Evolutionary conservation across 2,329 filamentous ascomycete genomes (phyloP).

Genomic region (Nemania abortiva): DNA sequence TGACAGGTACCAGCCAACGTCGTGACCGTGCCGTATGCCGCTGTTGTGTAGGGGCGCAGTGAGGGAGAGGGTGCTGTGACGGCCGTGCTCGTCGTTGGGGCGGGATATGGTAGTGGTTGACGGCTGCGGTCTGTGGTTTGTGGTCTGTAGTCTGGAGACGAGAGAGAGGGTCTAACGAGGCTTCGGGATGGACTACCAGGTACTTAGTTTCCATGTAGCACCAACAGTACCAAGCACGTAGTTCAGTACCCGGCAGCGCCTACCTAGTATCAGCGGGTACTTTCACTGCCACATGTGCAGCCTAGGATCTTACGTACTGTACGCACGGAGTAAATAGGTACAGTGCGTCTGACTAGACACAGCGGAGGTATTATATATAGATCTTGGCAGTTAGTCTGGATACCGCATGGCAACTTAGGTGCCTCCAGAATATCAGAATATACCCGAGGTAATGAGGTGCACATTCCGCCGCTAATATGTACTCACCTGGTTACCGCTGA

Average conservation of each 20-base stretch:
- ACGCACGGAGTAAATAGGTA: background rate
- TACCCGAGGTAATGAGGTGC: too few species aligned
- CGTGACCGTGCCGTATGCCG: constrained; percentile 3
- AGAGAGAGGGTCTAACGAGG: constrained; percentile 26
- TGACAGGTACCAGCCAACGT: background rate
- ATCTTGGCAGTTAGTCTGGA: too few species aligned
- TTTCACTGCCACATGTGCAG: background rate
- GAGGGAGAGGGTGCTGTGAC: constrained; percentile 1
- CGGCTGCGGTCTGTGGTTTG: background rate
- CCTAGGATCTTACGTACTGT: background rate
- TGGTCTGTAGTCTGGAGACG: background rate
- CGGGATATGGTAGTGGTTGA: constrained; percentile 6
- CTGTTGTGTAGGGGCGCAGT: background rate
- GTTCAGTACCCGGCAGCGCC: background rate
- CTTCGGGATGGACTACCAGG: constrained; percentile 22
- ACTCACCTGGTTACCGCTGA: too few species aligned
- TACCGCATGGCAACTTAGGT: too few species aligned
- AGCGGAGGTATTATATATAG: background rate
- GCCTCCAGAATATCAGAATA: too few species aligned
- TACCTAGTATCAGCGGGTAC: background rate
- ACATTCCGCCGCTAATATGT: too few species aligned
- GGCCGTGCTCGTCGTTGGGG: constrained; percentile 8
- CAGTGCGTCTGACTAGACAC: background rate
- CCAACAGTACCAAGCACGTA: background rate
- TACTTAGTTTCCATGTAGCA: background rate